Base-by-base conservation (phyloP, 2,329 filamentous ascomycete genomes). In the Neofusicoccum sp. region DNA sequence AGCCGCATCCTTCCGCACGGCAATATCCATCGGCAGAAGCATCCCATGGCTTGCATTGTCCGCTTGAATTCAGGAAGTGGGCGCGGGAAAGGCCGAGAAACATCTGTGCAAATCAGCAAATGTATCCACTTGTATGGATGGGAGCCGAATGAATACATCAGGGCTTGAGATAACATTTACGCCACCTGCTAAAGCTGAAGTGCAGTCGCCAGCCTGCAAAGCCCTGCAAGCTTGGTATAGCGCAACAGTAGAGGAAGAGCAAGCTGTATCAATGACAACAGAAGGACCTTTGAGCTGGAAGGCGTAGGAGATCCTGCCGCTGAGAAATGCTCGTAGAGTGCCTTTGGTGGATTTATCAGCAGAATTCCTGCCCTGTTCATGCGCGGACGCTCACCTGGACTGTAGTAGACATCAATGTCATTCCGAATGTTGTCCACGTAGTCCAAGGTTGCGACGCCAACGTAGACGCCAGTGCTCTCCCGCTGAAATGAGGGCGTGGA, bases 21-120 rank as follows among this genome's bases (percentile, higher is more conserved):
- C 79, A 82, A 63, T 83, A 84, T 8, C 82, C 81, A 65, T 82
- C 78, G 0, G 80, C 81, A 1, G 16, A 20, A 3, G 57, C 57
- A 9, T 60, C 57, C 40, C 40, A 60, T 3, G 67, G 63, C 51
- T 82, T 81, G 63, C 82, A 84, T 9, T 76, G 70, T 0, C 80
- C 79, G 1, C 74, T 78, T 0, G 72, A 71, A 14, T 75, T 79
- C 0, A 82, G 65, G 58, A 82, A 80, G 3, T 69, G 68, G 0
- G 72, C 79, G 0, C 66, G 69, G 2, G 67, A 70, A 7, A 79
- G 67, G 31, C 74, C 70, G 41, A 73, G 64, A 41, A 68, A 54
- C 49, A 54, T 54, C 43, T 45, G 43, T 11, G 12, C 12, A 8
- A 26, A 45, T 45, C 9, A 45, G 43, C 43, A 73, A 48, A 63